These are phyloP conservation scores for Stylonectria norvegica DNA, from an alignment of 2,329 filamentous ascomycete genomes.

Conservation along the genomic window DNA sequence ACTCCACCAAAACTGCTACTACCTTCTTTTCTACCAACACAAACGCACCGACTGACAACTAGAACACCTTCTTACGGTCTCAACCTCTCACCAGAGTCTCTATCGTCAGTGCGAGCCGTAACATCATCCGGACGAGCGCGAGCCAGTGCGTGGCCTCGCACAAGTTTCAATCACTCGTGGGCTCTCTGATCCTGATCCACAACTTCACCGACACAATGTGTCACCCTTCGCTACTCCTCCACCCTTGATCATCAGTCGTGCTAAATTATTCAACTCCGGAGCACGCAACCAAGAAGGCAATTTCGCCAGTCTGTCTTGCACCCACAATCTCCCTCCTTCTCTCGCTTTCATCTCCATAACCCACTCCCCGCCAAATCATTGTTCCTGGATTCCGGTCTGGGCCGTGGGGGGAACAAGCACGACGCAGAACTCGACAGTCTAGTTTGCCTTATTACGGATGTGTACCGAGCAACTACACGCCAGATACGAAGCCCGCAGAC, in stretches of 20 bases:
- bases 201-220: neutral
- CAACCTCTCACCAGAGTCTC: neutral
- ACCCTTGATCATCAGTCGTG: neutral
- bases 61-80: no score
- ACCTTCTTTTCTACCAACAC: neutral
- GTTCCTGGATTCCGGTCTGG: neutral
- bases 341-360: no score
- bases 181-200: neutral
- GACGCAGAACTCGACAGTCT: neutral
- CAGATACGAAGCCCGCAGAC: neutral
- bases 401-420: neutral
- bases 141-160: neutral
- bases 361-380: no score
- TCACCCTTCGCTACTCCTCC: neutral
- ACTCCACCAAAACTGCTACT: neutral
- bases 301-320: neutral
- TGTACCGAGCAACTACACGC: neutral
- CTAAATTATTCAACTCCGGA: neutral
- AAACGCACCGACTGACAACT: neutral
- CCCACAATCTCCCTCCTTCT: neutral
- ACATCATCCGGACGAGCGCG: neutral
- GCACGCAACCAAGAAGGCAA: neutral
- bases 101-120: neutral
- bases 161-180: neutral
- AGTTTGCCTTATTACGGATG: neutral